Evolutionary conservation across 1,139 yeast species (phyloP).

Genomic region (Suhomyces bokatorum): DNA sequence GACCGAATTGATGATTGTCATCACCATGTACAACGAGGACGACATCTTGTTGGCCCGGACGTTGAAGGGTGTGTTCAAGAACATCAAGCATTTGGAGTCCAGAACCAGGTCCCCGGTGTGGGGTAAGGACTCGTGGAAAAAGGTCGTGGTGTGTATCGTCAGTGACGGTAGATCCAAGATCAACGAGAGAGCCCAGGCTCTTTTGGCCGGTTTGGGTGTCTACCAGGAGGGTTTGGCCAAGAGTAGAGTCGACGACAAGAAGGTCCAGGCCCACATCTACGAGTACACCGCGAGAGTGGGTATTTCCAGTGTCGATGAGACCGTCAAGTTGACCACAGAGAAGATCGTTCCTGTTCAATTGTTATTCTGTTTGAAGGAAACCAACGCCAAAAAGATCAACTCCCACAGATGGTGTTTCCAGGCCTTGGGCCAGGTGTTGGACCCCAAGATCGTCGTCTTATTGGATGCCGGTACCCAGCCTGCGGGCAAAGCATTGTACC

Average conservation of each 20-base stretch:
- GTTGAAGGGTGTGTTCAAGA: constrained; percentile 49
- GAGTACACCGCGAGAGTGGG: constrained; percentile 53
- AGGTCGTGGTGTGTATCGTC: constrained; percentile 49
- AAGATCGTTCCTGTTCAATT: constrained; percentile 51
- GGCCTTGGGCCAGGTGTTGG: constrained; percentile 46
- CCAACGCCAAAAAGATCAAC: constrained; percentile 49
- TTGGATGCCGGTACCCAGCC: constrained; percentile 54
- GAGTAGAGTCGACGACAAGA: constrained; percentile 47
- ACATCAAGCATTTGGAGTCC: constrained; percentile 49
- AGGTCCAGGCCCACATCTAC: constrained; percentile 49
- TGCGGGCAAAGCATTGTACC: constrained; percentile 45
- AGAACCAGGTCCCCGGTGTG: constrained; percentile 43
- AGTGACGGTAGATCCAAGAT: constrained; percentile 51
- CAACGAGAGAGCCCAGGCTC: constrained; percentile 50
- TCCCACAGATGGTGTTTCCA: constrained; percentile 55
- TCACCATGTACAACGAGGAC: constrained; percentile 53
- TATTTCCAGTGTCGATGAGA: constrained; percentile 46
- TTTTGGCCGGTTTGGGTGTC: constrained; percentile 49
- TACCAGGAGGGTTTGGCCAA: constrained; percentile 53
- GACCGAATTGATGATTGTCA: constrained; percentile 49
- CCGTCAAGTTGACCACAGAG: constrained; percentile 49
- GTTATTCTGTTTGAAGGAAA: constrained; percentile 48
- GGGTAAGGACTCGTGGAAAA: constrained; percentile 54
- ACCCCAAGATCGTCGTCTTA: constrained; percentile 45
- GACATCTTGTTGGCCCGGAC: constrained; percentile 48